Evolutionary conservation across 805 yeast species (phyloP).

Genomic region (Barnettozyma wickerhamii): DNA sequence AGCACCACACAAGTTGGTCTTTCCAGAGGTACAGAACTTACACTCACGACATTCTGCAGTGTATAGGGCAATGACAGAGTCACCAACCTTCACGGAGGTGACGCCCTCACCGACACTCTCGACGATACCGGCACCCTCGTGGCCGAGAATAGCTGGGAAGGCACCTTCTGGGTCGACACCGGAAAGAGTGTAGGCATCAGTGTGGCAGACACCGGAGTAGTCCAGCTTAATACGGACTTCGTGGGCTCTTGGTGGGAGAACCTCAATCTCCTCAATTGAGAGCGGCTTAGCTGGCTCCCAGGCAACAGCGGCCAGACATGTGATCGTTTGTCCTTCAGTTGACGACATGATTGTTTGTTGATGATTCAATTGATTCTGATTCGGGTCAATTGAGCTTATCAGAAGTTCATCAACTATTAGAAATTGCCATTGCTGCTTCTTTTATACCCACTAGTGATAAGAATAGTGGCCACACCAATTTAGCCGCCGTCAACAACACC

Average conservation of each 20-base stretch:
- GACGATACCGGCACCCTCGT: conserved; percentile 97
- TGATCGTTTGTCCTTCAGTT: conserved; percentile 43
- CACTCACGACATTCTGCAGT: conserved; percentile 97
- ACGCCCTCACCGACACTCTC: conserved; percentile 96
- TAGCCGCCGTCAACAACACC: too few relatives aligned
- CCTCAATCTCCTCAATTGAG: conserved; percentile 81
- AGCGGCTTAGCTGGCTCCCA: conserved; percentile 92
- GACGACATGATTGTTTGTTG: conserved; percentile 9
- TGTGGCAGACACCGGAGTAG: conserved; percentile 95
- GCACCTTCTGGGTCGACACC: conserved; percentile 97
- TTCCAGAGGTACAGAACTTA: conserved; percentile 90
- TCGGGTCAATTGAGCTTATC: too few relatives aligned
- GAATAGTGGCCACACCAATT: too few relatives aligned
- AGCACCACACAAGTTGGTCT: conserved; percentile 94
- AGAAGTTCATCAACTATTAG: too few relatives aligned
- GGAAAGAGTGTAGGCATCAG: conserved; percentile 94
- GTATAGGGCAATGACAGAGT: conserved; percentile 88
- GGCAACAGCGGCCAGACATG: conserved; percentile 95
- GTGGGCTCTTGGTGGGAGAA: conserved; percentile 92
- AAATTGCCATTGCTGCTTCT: too few relatives aligned
- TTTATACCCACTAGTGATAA: too few relatives aligned
- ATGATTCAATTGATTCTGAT: too few relatives aligned
- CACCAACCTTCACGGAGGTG: conserved; percentile 85
- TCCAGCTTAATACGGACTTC: conserved; percentile 90
- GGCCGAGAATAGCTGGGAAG: conserved; percentile 91